Evolutionary conservation across 106 monocot species (phyloP).

Genomic region (Cymbidium sinense): DNA sequence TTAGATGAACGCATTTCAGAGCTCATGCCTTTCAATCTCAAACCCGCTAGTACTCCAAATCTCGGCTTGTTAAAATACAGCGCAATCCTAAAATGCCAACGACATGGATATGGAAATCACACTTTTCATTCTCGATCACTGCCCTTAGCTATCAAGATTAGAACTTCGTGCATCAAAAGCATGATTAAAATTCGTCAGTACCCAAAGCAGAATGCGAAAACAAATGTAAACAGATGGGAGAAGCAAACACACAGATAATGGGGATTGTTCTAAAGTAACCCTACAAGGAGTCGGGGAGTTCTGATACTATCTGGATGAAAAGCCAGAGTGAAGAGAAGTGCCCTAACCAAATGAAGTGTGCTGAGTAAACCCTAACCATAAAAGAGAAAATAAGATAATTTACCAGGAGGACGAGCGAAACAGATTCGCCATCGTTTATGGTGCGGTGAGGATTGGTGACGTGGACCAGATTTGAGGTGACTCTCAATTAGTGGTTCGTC

Average conservation of each 20-base stretch:
- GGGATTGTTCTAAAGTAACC: neutral
- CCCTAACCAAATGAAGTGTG: neutral
- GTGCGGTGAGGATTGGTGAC: neutral
- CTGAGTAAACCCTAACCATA: neutral
- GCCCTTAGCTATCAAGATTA: neutral
- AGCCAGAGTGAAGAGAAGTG: neutral
- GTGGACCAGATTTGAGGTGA: neutral
- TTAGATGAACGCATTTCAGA: slow-evolving; percentile 16
- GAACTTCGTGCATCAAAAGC: neutral
- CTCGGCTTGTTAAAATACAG: slow-evolving; percentile 14
- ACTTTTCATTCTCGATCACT: neutral
- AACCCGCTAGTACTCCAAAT: neutral
- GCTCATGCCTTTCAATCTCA: slow-evolving; percentile 20
- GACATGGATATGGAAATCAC: neutral
- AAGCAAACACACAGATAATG: neutral
- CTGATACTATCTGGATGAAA: neutral
- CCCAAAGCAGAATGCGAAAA: neutral
- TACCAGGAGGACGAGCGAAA: neutral
- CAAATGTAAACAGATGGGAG: neutral
- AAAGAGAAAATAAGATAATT: neutral
- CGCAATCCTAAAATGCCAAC: slow-evolving; percentile 14
- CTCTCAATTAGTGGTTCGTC: too few species aligned
- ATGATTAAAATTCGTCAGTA: neutral
- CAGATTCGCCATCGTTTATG: neutral
- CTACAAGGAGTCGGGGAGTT: neutral